These are phyloP conservation scores for Fusarium fracticaudum DNA, from an alignment of 2,329 filamentous ascomycete genomes.

Conservation along the genomic window DNA sequence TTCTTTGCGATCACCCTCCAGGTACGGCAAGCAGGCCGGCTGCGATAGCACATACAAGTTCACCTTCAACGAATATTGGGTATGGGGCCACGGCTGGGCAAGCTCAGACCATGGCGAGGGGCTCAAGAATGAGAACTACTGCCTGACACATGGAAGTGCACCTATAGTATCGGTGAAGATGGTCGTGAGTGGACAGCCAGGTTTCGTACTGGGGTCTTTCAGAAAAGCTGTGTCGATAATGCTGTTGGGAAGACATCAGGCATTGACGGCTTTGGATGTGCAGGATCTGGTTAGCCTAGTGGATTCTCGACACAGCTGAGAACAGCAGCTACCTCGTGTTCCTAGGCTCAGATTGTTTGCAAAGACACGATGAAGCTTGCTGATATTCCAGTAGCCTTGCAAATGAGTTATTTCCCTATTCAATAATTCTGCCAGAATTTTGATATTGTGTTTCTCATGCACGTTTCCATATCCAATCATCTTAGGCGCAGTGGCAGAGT, in stretches of 20 bases:
- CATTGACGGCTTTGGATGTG: neutral
- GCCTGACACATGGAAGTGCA: neutral
- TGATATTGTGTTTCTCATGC: accelerated
- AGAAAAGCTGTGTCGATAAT: neutral
- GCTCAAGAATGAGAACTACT: neutral
- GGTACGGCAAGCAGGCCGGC: neutral
- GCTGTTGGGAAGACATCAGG: neutral
- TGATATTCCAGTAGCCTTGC: accelerated
- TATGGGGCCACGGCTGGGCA: neutral
- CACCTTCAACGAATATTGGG: neutral
- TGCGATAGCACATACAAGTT: neutral
- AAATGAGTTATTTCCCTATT: too few species aligned
- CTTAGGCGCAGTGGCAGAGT: constrained; percentile 25
- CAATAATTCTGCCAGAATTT: accelerated
- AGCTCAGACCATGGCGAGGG: neutral
- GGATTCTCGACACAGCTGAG: neutral
- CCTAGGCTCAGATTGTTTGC: neutral
- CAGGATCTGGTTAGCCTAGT: neutral
- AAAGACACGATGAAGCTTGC: neutral
- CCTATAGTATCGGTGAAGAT: neutral
- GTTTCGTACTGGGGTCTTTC: neutral
- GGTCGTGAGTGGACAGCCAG: neutral
- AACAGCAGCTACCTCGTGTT: neutral
- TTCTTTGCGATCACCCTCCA: neutral
- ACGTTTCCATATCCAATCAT: neutral